Conservation (phyloP, 164 flowering plant genomes). For the Brasenia schreberi region DNA sequence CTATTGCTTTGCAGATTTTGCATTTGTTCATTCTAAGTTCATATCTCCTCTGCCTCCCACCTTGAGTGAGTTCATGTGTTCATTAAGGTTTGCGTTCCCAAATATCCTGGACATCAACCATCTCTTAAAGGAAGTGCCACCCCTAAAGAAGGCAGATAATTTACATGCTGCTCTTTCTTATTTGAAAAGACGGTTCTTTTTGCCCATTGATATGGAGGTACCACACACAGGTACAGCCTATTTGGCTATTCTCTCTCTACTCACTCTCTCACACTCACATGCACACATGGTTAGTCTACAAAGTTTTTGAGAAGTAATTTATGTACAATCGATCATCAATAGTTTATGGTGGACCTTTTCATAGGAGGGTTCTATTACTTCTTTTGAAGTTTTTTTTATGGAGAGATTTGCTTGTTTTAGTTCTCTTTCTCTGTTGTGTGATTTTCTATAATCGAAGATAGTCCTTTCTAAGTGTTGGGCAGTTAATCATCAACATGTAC, state of each 20-base stretch:
- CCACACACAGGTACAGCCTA: constrained; percentile 28
- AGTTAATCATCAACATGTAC: no score
- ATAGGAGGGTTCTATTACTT: background rate
- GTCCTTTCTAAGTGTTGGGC: no score
- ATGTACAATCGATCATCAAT: background rate
- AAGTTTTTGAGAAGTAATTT: no score
- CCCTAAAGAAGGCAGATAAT: constrained; percentile 29
- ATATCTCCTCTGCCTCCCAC: constrained; percentile 53
- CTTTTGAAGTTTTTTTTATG: background rate
- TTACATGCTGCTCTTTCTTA: constrained; percentile 41
- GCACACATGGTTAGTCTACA: background rate
- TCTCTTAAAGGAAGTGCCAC: constrained; percentile 50
- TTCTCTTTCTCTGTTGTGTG: background rate
- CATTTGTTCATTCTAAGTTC: constrained; percentile 70
- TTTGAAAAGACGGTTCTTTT: constrained; percentile 41
- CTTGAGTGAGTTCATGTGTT: constrained; percentile 43
- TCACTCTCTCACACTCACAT: background rate
- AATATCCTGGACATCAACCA: constrained; percentile 44
- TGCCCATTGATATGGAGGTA: constrained; percentile 48
- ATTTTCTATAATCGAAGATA: background rate
- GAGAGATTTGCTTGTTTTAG: background rate
- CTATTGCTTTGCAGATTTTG: constrained; percentile 44
- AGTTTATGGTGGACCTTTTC: no score
- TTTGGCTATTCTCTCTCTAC: background rate
- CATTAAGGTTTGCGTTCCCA: constrained; percentile 46